Evolutionary conservation across 768 basidiomycete species (phyloP).

Genomic region (Lactifluus volemus): DNA sequence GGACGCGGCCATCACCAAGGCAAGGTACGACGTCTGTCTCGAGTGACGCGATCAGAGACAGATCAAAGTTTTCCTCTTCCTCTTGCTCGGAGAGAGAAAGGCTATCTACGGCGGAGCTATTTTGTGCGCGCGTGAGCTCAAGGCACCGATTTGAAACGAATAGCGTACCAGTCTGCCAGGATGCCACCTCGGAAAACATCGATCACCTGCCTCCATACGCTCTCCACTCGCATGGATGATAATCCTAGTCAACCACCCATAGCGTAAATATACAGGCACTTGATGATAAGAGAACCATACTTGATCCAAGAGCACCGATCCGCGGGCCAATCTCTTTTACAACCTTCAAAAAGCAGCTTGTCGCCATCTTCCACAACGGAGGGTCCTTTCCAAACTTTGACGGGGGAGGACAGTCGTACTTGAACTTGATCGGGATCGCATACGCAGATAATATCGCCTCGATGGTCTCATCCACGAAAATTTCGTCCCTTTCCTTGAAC

Average conservation of each 20-base stretch:
- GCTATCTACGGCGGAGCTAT: conserved; percentile 49
- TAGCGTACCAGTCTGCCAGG: conserved; percentile 69
- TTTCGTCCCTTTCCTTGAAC: conserved; percentile 49
- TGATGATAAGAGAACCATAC: conserved; percentile 26
- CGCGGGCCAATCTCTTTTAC: conserved; percentile 57
- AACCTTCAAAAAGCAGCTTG: conserved; percentile 61
- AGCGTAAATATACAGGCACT: conserved; percentile 12
- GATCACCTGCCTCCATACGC: conserved; percentile 78
- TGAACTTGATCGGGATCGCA: conserved; percentile 85
- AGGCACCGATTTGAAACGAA: not conserved
- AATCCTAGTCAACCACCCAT: conserved; percentile 34
- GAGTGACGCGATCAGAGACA: conserved; percentile 65
- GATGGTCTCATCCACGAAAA: conserved; percentile 77
- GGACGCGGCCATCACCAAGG: conserved; percentile 57
- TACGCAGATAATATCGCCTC: conserved; percentile 80
- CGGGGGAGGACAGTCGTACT: conserved; percentile 88
- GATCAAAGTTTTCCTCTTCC: conserved; percentile 78
- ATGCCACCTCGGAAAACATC: conserved; percentile 78
- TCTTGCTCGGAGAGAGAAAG: conserved; percentile 59
- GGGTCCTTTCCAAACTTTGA: conserved; percentile 81
- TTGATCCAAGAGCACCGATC: conserved; percentile 41
- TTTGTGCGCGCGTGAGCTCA: not conserved
- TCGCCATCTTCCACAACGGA: conserved; percentile 96
- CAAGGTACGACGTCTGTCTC: conserved; percentile 76
- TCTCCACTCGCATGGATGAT: conserved; percentile 56